Base-by-base conservation (phyloP, 176 grass and related monocot genomes). In the Oryza meyeriana region DNA sequence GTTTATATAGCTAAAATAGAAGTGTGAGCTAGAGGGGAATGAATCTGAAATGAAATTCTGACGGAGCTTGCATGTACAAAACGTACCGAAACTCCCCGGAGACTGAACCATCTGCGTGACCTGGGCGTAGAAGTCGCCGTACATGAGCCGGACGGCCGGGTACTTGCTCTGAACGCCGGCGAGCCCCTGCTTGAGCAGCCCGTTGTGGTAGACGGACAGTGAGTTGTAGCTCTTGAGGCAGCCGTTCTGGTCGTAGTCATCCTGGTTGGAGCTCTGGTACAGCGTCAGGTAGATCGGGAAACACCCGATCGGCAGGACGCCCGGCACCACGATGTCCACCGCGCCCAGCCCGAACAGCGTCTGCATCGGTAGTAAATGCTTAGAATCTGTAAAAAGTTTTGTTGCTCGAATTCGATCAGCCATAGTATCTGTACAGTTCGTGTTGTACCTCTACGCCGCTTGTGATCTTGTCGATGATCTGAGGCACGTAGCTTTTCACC, bases 261-360 rank as follows among this genome's bases (percentile, higher is more conserved):
- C 82, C 18, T 74, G 38, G 82, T 76, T 83, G 6, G 81, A 83
- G 79, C 83, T 93, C 74, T 61, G 61, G 83, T 89, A 93, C 41
- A 91, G 74, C 39, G 90, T 97, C 58, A 97, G 83, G 90, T 93
- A 94, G 34, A 94, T 36, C 44, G 88, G 92, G 69, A 98, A 88
- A 84, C 95, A 94, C 22, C 95, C 92, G 55, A 94, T 86, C 20
- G 95, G 92, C 61, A 94, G 81, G 45, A 89, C 78, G 2, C 92
- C 95, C 3, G 95, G 92, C 24, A 98, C 95, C 42, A 98, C 87
- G 36, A 93, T 72, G 14, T 97, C 95, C 26, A 75, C 71, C 12
- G 92, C 90, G 6, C 92, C 94, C 8, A 91, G 50, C 4, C 58
- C 90, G 28, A 94, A 86, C 71, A 97, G 66, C 74, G 76, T 81